A percentile compares a stretch with the other conserved stretches of the same genome.
These are phyloP conservation scores for Backusella morwellensis DNA, from an alignment of 192 early-diverging fungal genomes.

Conservation along the genomic window DNA sequence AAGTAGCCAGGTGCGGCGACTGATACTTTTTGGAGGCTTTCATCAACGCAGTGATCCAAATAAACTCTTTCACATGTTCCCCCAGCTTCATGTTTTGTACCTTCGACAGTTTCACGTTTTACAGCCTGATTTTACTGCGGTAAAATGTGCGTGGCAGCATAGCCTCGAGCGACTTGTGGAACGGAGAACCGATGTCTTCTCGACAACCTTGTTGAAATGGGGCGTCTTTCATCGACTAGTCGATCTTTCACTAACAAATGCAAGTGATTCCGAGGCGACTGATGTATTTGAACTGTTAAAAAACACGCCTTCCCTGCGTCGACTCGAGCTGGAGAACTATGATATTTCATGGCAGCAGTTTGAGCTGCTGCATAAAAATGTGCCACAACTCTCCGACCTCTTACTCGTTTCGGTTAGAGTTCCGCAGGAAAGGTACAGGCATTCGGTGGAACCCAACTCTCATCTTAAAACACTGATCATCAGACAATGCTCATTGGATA, in stretches of 20 bases:
- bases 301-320: neutral
- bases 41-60: neutral
- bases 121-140: neutral
- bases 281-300: neutral
- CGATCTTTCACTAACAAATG: neutral
- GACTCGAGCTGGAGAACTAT: neutral
- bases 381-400: neutral
- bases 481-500: neutral
- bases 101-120: neutral
- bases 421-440: neutral
- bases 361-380: neutral
- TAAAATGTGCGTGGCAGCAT: neutral
- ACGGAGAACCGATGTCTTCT: neutral
- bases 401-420: neutral
- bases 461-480: neutral
- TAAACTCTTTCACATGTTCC: neutral
- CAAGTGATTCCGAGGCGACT: neutral
- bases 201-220: neutral
- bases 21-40: neutral
- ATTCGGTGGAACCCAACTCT: neutral
- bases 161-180: neutral
- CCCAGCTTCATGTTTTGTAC: neutral
- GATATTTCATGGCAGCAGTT: neutral
- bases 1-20: neutral
- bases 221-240: neutral